phyloP scores from a whole-genome alignment of 1,139 yeast genomes.

The Komagataea norvegica region DNA sequence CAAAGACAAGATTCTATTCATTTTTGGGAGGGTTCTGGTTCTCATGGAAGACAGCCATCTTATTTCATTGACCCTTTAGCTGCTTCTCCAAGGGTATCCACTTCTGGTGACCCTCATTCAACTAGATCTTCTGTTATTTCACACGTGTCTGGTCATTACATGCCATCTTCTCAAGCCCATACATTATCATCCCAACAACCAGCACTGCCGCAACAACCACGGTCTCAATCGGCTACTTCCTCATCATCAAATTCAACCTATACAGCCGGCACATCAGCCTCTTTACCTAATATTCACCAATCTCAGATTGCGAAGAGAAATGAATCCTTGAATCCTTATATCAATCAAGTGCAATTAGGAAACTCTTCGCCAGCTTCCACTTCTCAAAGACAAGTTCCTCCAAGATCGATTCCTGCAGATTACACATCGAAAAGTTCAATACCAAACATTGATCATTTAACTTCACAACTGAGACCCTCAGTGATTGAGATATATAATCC shows the following conservation, averaged over 20 bases:
- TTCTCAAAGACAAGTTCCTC: constrained; percentile 11
- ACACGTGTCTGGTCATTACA: not conserved
- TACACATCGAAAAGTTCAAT: constrained; percentile 16
- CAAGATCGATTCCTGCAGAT: constrained; percentile 23
- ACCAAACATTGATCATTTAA: constrained; percentile 22
- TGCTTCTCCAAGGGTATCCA: constrained; percentile 8
- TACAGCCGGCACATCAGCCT: constrained; percentile 5
- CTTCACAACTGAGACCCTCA: constrained; percentile 40
- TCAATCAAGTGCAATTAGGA: not conserved
- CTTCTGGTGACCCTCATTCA: not conserved
- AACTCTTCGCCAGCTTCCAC: not conserved
- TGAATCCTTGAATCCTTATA: constrained; percentile 16
- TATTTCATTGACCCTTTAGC: constrained; percentile 24
- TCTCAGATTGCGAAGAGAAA: constrained; percentile 11
- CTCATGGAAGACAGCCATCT: constrained; percentile 24
- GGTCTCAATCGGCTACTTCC: constrained; percentile 3
- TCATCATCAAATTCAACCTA: not conserved
- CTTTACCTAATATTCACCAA: constrained; percentile 4
- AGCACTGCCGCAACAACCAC: not conserved
- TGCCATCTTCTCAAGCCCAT: not conserved
- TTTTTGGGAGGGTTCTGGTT: constrained; percentile 23
- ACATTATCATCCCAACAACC: not conserved
- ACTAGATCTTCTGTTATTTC: constrained; percentile 1
- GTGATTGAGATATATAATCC: constrained; percentile 36
- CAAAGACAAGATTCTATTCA: constrained; percentile 19